Percentiles rank a stretch among this genome's conserved stretches.
These are phyloP conservation scores for Phytophthora pluvialis DNA, from an alignment of 352 stramenopile species.

Conservation along the genomic window DNA sequence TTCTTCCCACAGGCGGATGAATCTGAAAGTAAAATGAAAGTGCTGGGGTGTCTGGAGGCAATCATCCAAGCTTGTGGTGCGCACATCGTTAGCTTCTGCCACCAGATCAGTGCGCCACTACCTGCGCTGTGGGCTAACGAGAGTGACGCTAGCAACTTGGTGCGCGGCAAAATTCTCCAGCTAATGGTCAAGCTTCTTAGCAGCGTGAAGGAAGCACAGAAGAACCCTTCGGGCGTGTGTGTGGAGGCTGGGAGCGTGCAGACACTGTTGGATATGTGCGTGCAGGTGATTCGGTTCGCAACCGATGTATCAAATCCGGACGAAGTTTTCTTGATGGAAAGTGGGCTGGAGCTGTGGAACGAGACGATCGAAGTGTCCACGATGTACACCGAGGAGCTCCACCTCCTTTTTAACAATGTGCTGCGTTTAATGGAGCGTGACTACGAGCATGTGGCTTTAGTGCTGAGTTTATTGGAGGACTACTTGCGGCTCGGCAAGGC, in stretches of 20 bases:
- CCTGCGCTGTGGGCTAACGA: slow-evolving; percentile 77
- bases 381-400: slow-evolving; percentile 71
- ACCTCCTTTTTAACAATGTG: slow-evolving; percentile 69
- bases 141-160: slow-evolving; percentile 78
- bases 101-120: slow-evolving; percentile 73
- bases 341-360: slow-evolving; percentile 75
- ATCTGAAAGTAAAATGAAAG: slow-evolving; percentile 83
- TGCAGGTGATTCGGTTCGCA: slow-evolving; percentile 72
- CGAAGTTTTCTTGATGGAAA: slow-evolving; percentile 88
- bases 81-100: slow-evolving; percentile 52
- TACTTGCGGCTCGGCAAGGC: slow-evolving; percentile 63
- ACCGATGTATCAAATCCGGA: slow-evolving; percentile 84
- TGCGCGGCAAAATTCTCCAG: slow-evolving; percentile 84
- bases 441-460: slow-evolving; percentile 77
- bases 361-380: slow-evolving; percentile 55
- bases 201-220: slow-evolving; percentile 57
- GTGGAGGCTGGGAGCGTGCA: slow-evolving; percentile 35
- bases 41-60: slow-evolving; percentile 73
- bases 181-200: slow-evolving; percentile 70
- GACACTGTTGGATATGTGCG: slow-evolving; percentile 68
- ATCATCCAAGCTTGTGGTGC: slow-evolving; percentile 70
- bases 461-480: slow-evolving; percentile 60
- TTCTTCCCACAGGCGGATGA: slow-evolving; percentile 73
- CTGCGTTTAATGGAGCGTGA: slow-evolving; percentile 77
- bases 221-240: slow-evolving; percentile 7